phyloP scores from a whole-genome alignment of 176 grass and related monocot genomes.

The Poa annua region DNA sequence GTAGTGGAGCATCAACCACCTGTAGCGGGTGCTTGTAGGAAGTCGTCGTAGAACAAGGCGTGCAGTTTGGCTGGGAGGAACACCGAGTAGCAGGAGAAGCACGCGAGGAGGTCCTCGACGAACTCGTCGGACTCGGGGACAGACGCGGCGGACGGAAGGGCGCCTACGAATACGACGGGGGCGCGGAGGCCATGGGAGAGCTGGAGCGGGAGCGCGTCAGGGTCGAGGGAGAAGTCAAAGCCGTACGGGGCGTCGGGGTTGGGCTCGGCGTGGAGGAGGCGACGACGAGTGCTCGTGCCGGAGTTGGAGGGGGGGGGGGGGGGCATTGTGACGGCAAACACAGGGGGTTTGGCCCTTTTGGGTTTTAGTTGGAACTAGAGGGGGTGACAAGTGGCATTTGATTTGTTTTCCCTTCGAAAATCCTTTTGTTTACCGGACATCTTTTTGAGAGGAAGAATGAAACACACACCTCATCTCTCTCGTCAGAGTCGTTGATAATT shows the following conservation, averaged over 20 bases:
- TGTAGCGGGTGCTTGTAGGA: constrained; percentile 69
- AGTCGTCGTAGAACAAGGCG: constrained; percentile 59
- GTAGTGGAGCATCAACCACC: too few species aligned
- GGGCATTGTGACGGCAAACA: constrained; percentile 33
- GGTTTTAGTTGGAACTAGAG: constrained; percentile 34
- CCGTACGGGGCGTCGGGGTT: constrained; percentile 47
- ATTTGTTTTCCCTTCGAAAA: too few species aligned
- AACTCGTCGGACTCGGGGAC: constrained; percentile 12
- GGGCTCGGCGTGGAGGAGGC: constrained; percentile 49
- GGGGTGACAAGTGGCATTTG: too few species aligned
- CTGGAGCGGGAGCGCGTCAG: constrained; percentile 50
- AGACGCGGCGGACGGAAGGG: constrained; percentile 40
- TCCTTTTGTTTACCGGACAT: too few species aligned
- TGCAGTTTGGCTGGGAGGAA: constrained; percentile 54
- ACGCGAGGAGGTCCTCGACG: constrained; percentile 34
- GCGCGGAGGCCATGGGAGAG: constrained; percentile 47
- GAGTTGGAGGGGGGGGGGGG: not conserved
- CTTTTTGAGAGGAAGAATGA: too few species aligned
- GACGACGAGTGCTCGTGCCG: constrained; percentile 9
- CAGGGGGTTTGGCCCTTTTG: constrained; percentile 14
- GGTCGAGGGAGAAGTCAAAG: constrained; percentile 63
- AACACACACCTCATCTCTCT: too few species aligned
- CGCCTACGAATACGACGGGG: constrained; percentile 61
- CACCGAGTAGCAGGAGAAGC: constrained; percentile 54
- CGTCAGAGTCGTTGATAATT: too few species aligned